phyloP scores from a whole-genome alignment of 768 basidiomycete genomes.

The Tephrocybe sp. region DNA sequence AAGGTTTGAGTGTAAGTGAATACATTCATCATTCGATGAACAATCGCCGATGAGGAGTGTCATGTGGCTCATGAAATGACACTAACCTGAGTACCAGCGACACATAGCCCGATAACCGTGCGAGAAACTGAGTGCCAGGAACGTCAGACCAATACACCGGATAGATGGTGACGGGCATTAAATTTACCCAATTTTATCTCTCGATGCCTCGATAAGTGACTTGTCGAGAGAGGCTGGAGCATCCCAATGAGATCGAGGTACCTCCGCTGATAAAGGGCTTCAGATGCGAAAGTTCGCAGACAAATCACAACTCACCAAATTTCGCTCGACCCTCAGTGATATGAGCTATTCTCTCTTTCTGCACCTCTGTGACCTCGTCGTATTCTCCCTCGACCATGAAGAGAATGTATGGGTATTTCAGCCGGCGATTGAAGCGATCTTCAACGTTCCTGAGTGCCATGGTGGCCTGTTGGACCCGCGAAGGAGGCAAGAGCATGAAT shows the following conservation, averaged over 20 bases:
- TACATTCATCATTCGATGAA: background rate
- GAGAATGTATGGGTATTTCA: slow-evolving; percentile 29
- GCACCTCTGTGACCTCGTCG: slow-evolving; percentile 20
- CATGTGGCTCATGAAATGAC: background rate
- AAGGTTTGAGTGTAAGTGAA: background rate
- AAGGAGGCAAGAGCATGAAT: slow-evolving; percentile 26
- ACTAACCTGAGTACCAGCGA: slow-evolving; percentile 28
- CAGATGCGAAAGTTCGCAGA: too few species aligned
- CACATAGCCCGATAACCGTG: slow-evolving; percentile 31
- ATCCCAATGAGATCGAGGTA: slow-evolving; percentile 24
- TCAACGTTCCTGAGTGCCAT: slow-evolving; percentile 28
- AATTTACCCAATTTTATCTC: slow-evolving; percentile 23
- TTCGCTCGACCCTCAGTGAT: slow-evolving; percentile 27
- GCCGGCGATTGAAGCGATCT: slow-evolving; percentile 28
- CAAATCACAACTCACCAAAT: slow-evolving; percentile 27
- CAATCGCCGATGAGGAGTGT: too few species aligned
- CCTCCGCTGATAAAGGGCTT: slow-evolving; percentile 18
- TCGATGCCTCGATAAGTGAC: slow-evolving; percentile 21
- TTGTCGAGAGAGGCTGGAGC: slow-evolving; percentile 23
- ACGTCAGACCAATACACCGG: background rate
- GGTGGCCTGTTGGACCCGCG: slow-evolving; percentile 25
- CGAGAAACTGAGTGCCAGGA: slow-evolving; percentile 19
- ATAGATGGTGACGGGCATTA: background rate
- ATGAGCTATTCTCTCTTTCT: slow-evolving; percentile 22
- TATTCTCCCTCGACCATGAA: slow-evolving; percentile 26